A percentile compares a stretch with the other conserved stretches of the same genome.
These are phyloP conservation scores for Fennellomyces sp. DNA, from an alignment of 371 early-diverging fungal species.

Conservation along the genomic window DNA sequence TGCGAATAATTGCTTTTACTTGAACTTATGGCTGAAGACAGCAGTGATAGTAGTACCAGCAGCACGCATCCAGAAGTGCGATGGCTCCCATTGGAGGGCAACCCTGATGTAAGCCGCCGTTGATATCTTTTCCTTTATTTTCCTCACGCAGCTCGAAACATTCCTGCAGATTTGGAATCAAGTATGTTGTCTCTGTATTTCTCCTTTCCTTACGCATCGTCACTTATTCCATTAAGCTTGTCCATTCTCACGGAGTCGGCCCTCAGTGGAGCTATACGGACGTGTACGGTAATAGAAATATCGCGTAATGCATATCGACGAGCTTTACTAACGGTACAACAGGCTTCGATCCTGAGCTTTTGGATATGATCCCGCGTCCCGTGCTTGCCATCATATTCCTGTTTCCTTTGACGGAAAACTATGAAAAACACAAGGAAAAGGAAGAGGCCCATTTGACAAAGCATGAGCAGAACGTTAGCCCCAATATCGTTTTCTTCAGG, in stretches of 20 bases:
- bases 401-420: constrained; percentile 65
- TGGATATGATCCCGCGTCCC: constrained; percentile 81
- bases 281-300: constrained; percentile 39
- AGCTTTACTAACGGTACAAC: background rate
- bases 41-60: background rate
- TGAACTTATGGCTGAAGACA: background rate
- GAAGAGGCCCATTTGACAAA: constrained; percentile 56
- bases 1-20: background rate
- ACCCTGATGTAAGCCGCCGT: constrained; percentile 62
- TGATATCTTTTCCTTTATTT: background rate
- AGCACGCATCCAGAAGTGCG: constrained; percentile 12
- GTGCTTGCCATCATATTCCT: constrained; percentile 82
- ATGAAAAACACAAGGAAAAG: constrained; percentile 57
- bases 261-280: constrained; percentile 52
- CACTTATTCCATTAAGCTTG: constrained; percentile 23
- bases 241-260: constrained; percentile 56
- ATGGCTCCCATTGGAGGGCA: constrained; percentile 81
- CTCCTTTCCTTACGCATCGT: too few species aligned
- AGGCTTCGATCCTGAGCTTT: constrained; percentile 84
- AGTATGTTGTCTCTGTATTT: too few species aligned
- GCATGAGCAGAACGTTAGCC: constrained; percentile 57
- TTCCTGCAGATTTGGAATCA: constrained; percentile 57
- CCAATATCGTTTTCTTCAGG: constrained; percentile 73
- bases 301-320: too few species aligned
- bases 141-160: background rate